phyloP scores from a whole-genome alignment of 208 protist genomes.

The Leishmania lainsoni region DNA sequence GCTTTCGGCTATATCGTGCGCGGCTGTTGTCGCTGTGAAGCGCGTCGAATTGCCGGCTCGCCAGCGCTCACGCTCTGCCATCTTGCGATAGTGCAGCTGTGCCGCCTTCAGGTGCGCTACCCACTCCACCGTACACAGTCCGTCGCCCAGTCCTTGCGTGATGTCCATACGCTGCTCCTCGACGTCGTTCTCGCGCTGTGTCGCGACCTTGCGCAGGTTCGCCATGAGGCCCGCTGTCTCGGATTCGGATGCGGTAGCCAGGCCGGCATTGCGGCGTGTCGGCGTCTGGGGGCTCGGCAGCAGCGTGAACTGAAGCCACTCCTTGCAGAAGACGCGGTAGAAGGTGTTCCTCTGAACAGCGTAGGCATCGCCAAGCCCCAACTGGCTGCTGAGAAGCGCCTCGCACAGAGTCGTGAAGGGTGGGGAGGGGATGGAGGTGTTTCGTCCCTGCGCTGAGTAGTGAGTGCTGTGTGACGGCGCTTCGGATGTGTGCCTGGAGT shows the following conservation, averaged over 20 bases:
- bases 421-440: not conserved
- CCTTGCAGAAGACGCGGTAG: conserved; percentile 24
- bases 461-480: not conserved
- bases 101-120: conserved; percentile 27
- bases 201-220: not conserved
- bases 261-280: not conserved
- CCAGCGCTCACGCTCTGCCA: conserved; percentile 6
- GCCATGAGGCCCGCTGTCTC: not conserved
- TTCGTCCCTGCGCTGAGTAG: not conserved
- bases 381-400: conserved; percentile 19
- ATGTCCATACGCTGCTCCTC: conserved; percentile 3
- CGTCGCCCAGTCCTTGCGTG: conserved; percentile 22
- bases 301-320: conserved; percentile 27
- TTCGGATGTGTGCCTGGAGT: not conserved
- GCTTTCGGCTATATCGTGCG: not conserved
- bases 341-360: conserved; percentile 3
- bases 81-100: conserved; percentile 23
- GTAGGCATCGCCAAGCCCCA: conserved; percentile 16
- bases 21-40: not conserved
- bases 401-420: conserved; percentile 24
- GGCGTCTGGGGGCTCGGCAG: not conserved
- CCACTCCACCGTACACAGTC: conserved; percentile 37
- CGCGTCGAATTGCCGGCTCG: no score
- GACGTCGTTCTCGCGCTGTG: conserved; percentile 2
- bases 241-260: not conserved